Conservation (phyloP, 1,284 basidiomycete genomes). For the Ustilago esculenta region DNA sequence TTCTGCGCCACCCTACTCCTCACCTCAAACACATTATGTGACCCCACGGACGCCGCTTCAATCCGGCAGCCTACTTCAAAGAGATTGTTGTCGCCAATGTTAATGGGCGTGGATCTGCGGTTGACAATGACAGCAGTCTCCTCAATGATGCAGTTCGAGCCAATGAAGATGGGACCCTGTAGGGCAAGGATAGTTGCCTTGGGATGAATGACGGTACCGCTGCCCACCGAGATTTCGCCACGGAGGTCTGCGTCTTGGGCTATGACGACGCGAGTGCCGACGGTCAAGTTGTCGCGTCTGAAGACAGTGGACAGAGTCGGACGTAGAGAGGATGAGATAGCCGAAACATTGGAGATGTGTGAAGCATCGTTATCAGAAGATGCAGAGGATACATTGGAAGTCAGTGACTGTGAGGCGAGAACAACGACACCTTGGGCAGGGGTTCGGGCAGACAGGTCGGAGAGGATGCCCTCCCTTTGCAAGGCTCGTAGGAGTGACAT, state of each 20-base stretch:
- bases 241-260: conserved; percentile 54
- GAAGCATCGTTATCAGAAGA: not conserved
- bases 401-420: conserved; percentile 6
- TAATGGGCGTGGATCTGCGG: conserved; percentile 74
- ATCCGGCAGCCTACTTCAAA: conserved; percentile 94
- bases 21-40: conserved; percentile 84
- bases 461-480: conserved; percentile 29
- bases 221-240: conserved; percentile 56
- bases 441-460: conserved; percentile 20
- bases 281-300: conserved; percentile 52
- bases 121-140: conserved; percentile 89
- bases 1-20: conserved; percentile 81
- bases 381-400: conserved; percentile 4
- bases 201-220: conserved; percentile 84
- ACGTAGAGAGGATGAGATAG: not conserved
- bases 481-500: conserved; percentile 38
- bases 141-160: conserved; percentile 87
- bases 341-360: not conserved
- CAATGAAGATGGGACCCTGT: conserved; percentile 85
- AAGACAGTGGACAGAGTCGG: conserved; percentile 10
- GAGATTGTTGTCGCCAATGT: conserved; percentile 88
- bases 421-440: conserved; percentile 5
- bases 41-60: conserved; percentile 82
- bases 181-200: conserved; percentile 89
- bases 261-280: conserved; percentile 52